These are phyloP conservation scores for Aspergillus tamarii DNA, from an alignment of 2,329 filamentous ascomycete species.

Conservation along the genomic window DNA sequence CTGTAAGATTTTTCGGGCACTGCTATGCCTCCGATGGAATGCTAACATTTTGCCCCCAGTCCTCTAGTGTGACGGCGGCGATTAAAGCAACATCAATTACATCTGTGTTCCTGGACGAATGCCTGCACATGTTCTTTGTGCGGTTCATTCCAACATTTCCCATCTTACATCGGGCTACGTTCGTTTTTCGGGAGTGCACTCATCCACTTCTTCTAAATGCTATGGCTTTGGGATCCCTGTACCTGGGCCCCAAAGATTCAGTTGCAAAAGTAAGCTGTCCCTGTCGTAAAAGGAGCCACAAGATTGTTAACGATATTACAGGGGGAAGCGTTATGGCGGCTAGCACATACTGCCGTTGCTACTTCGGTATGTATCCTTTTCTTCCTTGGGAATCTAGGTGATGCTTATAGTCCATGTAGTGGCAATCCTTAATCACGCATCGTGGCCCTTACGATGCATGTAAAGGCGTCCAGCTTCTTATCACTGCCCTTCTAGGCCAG, in stretches of 20 bases:
- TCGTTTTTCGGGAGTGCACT: constrained; percentile 49
- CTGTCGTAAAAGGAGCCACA: background rate
- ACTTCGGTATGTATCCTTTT: constrained; percentile 37
- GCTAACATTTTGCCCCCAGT: constrained; percentile 29
- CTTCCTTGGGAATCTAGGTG: background rate
- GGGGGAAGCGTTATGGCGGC: constrained; percentile 49
- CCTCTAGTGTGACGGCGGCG: constrained; percentile 49
- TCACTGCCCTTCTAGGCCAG: constrained; percentile 48
- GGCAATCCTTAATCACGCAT: constrained; percentile 50
- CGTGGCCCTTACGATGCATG: constrained; percentile 48
- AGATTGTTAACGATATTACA: constrained; percentile 13
- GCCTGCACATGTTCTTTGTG: constrained; percentile 52
- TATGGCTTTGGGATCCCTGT: constrained; percentile 51
- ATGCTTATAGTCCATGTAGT: constrained; percentile 29
- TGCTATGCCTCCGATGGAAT: background rate
- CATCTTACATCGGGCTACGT: constrained; percentile 49
- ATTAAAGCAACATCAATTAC: constrained; percentile 49
- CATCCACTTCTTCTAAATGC: constrained; percentile 49
- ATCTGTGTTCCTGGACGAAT: constrained; percentile 51
- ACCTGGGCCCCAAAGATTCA: constrained; percentile 48
- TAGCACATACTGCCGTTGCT: constrained; percentile 50
- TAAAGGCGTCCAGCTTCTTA: constrained; percentile 48
- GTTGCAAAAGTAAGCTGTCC: constrained; percentile 37
- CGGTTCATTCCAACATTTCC: constrained; percentile 52
- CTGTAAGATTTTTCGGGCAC: constrained; percentile 34